Percentiles rank a stretch among this genome's conserved stretches.
These are phyloP conservation scores for Chaetomiaceae sp. DNA, from an alignment of 2,329 filamentous ascomycete genomes.

Conservation along the genomic window DNA sequence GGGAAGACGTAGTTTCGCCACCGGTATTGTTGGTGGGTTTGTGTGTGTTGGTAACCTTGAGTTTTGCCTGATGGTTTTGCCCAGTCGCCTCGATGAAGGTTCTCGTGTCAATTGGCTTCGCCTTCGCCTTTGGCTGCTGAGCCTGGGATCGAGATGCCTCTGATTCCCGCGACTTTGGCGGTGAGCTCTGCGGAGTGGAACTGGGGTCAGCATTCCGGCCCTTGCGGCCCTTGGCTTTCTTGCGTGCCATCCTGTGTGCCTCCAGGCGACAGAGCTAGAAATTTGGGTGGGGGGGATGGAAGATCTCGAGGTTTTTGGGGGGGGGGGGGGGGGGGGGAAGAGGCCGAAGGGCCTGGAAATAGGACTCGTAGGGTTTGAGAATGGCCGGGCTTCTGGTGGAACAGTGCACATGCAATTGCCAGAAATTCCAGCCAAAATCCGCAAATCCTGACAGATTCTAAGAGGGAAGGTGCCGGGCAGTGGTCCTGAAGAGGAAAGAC, in stretches of 20 bases:
- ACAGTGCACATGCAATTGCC: too few relatives aligned
- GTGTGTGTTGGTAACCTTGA: neutral
- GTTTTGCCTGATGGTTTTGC: neutral
- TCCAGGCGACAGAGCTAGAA: neutral
- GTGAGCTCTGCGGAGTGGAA: neutral
- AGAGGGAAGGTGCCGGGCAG: neutral
- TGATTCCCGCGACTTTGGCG: neutral
- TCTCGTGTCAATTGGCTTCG: neutral
- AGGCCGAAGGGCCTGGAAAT: neutral
- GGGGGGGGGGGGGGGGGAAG: too few relatives aligned
- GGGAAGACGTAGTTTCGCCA: neutral
- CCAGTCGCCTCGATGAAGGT: neutral
- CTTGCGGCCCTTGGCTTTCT: neutral
- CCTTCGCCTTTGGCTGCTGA: neutral
- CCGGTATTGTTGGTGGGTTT: neutral
- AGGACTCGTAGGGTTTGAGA: neutral
- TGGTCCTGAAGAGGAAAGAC: neutral
- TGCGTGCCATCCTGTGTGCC: slow-evolving; percentile 8
- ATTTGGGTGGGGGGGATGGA: neutral
- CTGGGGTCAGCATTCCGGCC: neutral
- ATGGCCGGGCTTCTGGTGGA: too few relatives aligned
- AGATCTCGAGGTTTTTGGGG: neutral
- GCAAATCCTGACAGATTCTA: too few relatives aligned
- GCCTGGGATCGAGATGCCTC: neutral
- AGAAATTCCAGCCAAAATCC: too few relatives aligned